phyloP scores from a whole-genome alignment of 2,329 filamentous ascomycete genomes.

The Botrytis elliptica region DNA sequence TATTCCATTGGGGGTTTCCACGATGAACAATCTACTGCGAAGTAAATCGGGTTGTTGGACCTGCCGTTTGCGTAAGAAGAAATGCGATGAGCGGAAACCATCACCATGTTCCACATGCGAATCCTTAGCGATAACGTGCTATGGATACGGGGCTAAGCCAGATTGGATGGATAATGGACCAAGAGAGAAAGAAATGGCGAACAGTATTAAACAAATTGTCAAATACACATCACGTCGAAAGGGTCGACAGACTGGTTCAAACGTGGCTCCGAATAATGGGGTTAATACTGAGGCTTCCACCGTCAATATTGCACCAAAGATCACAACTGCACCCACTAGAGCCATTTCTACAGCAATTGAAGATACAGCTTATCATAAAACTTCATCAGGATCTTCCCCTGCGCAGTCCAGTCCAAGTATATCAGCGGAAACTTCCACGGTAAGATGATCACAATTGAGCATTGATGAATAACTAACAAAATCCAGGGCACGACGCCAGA shows the following conservation, averaged over 20 bases:
- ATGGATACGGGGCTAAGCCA: conserved; percentile 47
- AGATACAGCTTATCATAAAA: background rate
- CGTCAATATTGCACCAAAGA: conserved; percentile 11
- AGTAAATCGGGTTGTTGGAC: conserved; percentile 30
- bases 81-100: conserved; percentile 53
- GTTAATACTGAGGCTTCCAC: conserved; percentile 11
- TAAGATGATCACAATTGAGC: background rate
- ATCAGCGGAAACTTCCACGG: background rate
- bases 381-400: background rate
- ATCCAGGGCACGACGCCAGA: background rate
- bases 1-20: background rate
- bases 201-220: conserved; percentile 56
- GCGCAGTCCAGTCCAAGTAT: background rate
- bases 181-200: conserved; percentile 49
- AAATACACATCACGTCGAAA: conserved; percentile 52
- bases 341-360: background rate
- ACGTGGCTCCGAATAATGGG: conserved; percentile 9
- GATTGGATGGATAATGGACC: conserved; percentile 36
- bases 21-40: conserved; percentile 14
- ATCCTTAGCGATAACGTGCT: conserved; percentile 54
- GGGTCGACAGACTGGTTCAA: conserved; percentile 20
- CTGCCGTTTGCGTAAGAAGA: conserved; percentile 60
- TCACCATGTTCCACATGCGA: conserved; percentile 53
- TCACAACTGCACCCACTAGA: background rate
- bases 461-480: background rate